phyloP scores from a whole-genome alignment of 768 basidiomycete species.

The Cystofilobasidium macerans region DNA sequence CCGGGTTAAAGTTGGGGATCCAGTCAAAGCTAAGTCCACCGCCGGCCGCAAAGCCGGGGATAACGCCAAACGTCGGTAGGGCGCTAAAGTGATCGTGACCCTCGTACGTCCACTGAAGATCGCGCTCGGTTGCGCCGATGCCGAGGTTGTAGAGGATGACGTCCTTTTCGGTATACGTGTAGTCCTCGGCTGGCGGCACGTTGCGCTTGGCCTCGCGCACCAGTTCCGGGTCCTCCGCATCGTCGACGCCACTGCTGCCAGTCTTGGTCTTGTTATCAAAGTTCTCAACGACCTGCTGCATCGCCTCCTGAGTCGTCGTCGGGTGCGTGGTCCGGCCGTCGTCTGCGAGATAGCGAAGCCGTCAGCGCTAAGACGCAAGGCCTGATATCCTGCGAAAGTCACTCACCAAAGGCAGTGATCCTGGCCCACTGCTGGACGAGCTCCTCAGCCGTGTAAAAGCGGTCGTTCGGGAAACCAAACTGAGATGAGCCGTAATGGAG shows the following conservation, averaged over 20 bases:
- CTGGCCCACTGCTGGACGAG: constrained; percentile 65
- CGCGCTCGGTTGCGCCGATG: constrained; percentile 82
- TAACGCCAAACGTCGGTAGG: constrained; percentile 87
- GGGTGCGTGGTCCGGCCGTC: constrained; percentile 79
- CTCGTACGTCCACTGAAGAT: constrained; percentile 85
- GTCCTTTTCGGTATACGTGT: constrained; percentile 74
- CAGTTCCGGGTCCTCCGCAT: constrained; percentile 63
- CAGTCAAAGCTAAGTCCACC: constrained; percentile 46
- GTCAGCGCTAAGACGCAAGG: background rate
- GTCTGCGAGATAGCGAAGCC: constrained; percentile 42
- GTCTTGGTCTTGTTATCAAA: constrained; percentile 43
- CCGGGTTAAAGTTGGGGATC: constrained; percentile 86
- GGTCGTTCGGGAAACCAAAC: constrained; percentile 59
- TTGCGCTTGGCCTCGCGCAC: constrained; percentile 71
- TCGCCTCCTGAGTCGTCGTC: constrained; percentile 56
- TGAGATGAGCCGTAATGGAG: background rate
- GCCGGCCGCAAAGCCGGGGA: constrained; percentile 76
- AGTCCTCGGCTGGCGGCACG: constrained; percentile 46
- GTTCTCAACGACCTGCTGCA: constrained; percentile 61
- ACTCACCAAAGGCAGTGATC: constrained; percentile 73
- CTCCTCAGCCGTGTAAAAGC: constrained; percentile 65
- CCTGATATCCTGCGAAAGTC: background rate
- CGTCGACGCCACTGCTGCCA: constrained; percentile 23
- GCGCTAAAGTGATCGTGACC: constrained; percentile 71
- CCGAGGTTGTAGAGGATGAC: constrained; percentile 92